Conservation (phyloP, 306 rosid species). For the Leucaena leucocephala region DNA sequence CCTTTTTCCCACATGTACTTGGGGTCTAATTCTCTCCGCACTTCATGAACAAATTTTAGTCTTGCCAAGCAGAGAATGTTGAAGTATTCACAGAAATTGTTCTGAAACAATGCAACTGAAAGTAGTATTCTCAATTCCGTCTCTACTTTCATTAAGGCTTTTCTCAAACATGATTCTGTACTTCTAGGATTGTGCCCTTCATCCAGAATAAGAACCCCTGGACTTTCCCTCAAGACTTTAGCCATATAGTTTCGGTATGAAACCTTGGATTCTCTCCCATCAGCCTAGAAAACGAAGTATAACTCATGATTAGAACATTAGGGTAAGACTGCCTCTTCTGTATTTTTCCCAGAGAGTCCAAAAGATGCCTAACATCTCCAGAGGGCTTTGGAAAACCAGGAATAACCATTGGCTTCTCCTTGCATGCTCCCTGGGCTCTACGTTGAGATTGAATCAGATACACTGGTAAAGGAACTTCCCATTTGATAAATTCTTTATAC, state of each 20-base stretch:
- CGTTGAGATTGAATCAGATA: constrained; percentile 83
- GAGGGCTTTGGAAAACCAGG: constrained; percentile 80
- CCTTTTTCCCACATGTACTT: constrained; percentile 60
- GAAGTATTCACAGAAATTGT: constrained; percentile 92
- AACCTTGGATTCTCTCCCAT: constrained; percentile 85
- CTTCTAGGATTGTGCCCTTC: constrained; percentile 99
- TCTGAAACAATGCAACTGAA: constrained; percentile 93
- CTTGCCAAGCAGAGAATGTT: constrained; percentile 93
- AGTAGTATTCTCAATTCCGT: constrained; percentile 86
- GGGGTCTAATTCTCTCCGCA: constrained; percentile 70
- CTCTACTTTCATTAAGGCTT: constrained; percentile 84
- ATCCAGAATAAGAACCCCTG: constrained; percentile 77
- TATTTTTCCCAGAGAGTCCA: constrained; percentile 88
- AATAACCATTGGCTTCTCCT: constrained; percentile 49
- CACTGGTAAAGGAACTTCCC: constrained; percentile 93
- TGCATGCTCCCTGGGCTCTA: constrained; percentile 69
- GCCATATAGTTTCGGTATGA: constrained; percentile 84
- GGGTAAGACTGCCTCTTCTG: constrained; percentile 95
- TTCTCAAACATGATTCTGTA: constrained; percentile 87
- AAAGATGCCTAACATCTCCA: constrained; percentile 84
- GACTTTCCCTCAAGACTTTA: constrained; percentile 83
- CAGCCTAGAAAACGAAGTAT: constrained; percentile 77
- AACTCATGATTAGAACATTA: constrained; percentile 93
- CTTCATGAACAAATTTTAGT: constrained; percentile 74
- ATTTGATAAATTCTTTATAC: constrained; percentile 96